Conservation (phyloP, 1,284 basidiomycete genomes). For the Cryptococcus wingfieldii region DNA sequence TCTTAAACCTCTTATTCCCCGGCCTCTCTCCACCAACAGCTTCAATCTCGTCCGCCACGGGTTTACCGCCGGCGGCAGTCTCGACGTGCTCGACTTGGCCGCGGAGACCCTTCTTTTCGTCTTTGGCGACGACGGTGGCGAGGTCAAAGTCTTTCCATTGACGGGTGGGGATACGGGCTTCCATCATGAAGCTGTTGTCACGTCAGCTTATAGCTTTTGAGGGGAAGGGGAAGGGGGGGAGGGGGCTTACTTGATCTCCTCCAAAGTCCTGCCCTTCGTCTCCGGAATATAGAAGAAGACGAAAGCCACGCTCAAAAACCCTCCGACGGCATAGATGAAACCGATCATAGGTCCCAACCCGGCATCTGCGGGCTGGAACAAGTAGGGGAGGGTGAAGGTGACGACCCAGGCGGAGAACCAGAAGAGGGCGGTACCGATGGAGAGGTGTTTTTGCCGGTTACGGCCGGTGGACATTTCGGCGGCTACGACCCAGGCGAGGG, state of each 20-base stretch:
- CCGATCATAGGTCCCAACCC: slow-evolving; percentile 49
- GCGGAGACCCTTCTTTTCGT: slow-evolving; percentile 31
- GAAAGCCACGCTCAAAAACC: slow-evolving; percentile 45
- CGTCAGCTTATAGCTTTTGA: not conserved
- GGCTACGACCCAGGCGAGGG: slow-evolving; percentile 46
- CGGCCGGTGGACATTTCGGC: slow-evolving; percentile 46
- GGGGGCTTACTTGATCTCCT: slow-evolving; percentile 35
- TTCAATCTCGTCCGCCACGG: no score
- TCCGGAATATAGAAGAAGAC: slow-evolving; percentile 52
- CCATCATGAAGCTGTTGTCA: slow-evolving; percentile 30
- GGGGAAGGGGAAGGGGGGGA: not conserved
- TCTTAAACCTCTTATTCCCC: not conserved
- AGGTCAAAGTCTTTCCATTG: slow-evolving; percentile 41
- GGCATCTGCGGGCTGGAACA: slow-evolving; percentile 39
- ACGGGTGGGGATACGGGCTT: slow-evolving; percentile 40
- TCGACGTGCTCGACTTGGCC: slow-evolving; percentile 25
- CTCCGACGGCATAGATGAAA: slow-evolving; percentile 37
- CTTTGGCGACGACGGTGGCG: slow-evolving; percentile 30
- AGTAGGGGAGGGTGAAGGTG: slow-evolving; percentile 48
- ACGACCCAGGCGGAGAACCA: slow-evolving; percentile 51
- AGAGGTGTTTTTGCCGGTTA: slow-evolving; percentile 51
- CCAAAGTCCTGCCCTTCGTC: slow-evolving; percentile 40
- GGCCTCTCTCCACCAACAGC: not conserved
- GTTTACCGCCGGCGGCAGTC: not conserved
- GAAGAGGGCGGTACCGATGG: slow-evolving; percentile 50